Evolutionary conservation across 192 early-diverging fungal species (phyloP).

Genomic region (Backusella morwellensis): DNA sequence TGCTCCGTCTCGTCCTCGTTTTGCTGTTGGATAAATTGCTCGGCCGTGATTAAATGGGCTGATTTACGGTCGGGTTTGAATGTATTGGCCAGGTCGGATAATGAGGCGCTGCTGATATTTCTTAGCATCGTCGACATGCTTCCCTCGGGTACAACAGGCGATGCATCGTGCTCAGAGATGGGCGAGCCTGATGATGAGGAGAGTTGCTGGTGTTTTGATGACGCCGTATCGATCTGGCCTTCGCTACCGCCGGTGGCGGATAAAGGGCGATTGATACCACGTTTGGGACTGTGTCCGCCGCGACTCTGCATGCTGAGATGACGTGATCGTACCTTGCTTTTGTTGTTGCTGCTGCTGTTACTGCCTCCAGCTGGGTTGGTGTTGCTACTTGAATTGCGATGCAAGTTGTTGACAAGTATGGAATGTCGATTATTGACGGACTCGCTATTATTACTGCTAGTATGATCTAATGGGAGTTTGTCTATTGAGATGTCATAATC

Average conservation of each 20-base stretch:
- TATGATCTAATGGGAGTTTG: background rate
- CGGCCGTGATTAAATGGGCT: background rate
- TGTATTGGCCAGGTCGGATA: background rate
- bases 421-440: slow-evolving; percentile 26
- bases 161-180: background rate
- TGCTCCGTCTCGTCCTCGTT: background rate
- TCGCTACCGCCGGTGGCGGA: slow-evolving; percentile 22
- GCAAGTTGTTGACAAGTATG: background rate
- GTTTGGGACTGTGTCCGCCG: slow-evolving; percentile 11
- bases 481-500: slow-evolving; percentile 48
- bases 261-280: slow-evolving; percentile 10
- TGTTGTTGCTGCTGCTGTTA: background rate
- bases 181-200: background rate
- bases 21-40: background rate
- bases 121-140: slow-evolving; percentile 7
- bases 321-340: slow-evolving; percentile 28
- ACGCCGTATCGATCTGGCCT: slow-evolving; percentile 11
- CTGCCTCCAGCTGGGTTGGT: background rate
- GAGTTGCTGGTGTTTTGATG: background rate
- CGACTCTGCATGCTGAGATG: slow-evolving; percentile 37
- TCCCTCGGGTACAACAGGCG: background rate
- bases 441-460: background rate
- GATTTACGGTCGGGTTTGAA: slow-evolving; percentile 12
- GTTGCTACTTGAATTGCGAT: background rate
- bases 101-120: slow-evolving; percentile 5